Evolutionary conservation across 495 filamentous ascomycete genomes (phyloP).

Genomic region (Hypoxylon fuscum): DNA sequence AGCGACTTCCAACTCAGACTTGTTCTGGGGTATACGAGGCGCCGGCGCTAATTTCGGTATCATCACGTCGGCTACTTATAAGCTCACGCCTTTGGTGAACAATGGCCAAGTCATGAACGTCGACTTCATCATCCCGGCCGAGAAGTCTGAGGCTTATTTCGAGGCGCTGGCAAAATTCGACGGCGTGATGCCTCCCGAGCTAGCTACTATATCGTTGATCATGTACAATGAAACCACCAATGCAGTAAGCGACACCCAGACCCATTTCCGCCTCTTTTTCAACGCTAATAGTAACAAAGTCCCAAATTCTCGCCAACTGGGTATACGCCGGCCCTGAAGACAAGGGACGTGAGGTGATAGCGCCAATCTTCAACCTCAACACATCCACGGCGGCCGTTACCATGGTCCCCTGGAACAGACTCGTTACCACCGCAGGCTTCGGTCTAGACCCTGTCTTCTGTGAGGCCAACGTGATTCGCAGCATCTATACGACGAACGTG

Average conservation of each 20-base stretch:
- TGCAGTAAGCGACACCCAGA: not conserved
- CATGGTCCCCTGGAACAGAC: not conserved
- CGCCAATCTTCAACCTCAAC: constrained; percentile 23
- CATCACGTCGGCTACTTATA: constrained; percentile 51
- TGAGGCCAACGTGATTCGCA: not conserved
- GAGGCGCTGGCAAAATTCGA: constrained; percentile 23
- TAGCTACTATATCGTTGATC: not conserved
- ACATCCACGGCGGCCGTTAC: not conserved
- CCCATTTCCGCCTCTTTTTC: too few species aligned
- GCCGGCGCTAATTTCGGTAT: constrained; percentile 64
- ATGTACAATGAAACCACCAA: constrained; percentile 2
- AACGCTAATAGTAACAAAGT: constrained; percentile 2
- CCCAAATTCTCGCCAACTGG: constrained; percentile 14
- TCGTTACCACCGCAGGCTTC: not conserved
- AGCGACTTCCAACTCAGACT: constrained; percentile 48
- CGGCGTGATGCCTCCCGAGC: constrained; percentile 27
- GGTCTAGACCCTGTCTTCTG: not conserved
- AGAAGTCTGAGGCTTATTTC: constrained; percentile 34
- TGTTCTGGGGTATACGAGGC: constrained; percentile 57
- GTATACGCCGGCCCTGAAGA: constrained; percentile 34
- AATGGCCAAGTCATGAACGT: constrained; percentile 40
- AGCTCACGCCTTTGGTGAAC: constrained; percentile 38
- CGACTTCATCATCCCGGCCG: constrained; percentile 40
- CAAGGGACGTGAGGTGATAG: constrained; percentile 14
- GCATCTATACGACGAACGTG: constrained; percentile 15